Evolutionary conservation across 140 eudicot genomes (phyloP), one percentile per base, ranked within the genome.

Genomic region (Oenanthe javanica): DNA sequence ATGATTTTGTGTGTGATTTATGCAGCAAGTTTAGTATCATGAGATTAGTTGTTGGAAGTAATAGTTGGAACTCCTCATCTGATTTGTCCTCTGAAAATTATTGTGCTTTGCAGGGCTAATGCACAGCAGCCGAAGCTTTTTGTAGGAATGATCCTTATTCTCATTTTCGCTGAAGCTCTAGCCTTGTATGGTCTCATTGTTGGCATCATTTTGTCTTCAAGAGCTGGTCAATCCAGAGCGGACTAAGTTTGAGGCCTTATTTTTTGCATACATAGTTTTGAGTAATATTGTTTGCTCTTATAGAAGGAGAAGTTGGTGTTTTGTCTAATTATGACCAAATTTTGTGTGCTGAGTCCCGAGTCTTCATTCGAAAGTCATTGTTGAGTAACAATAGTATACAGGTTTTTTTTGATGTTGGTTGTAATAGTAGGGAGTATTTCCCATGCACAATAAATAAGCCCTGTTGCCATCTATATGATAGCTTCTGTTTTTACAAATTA

Each of bases 161-260:
- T 88, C 76, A 88, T 88, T 36, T 91, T 91, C 48, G 91, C 91
- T 47, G 91, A 88, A 89, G 93, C 93, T 80, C 80, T 89, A 63
- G 96, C 96, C 10, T 87, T 89, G 27, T 89, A 88, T 40, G 93
- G 96, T 40, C 92, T 91, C 80, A 89, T 88, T 57, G 96, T 91
- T 31, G 93, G 96, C 61, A 91, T 91, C 79, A 88, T 91, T 48
- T 82, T 91, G 75, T 88, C 96, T 82, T 89, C 93, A 18, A 88
- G 96, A 78, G 96, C 93, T 76, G 96, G 96, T 64, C 92, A 90
- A 67, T 90, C 92, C 48, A 83, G 92, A 88, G 91, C 96, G 6
- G 92, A 90, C 82, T 88, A 79, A 86, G 85, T 61, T n/a, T 4
- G n/a, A 61, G 14, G 5, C 69, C 4, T 61, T n/a, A 6, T n/a